Evolutionary conservation across 345 rosid species (phyloP).

Genomic region (Salix koriyanagi): DNA sequence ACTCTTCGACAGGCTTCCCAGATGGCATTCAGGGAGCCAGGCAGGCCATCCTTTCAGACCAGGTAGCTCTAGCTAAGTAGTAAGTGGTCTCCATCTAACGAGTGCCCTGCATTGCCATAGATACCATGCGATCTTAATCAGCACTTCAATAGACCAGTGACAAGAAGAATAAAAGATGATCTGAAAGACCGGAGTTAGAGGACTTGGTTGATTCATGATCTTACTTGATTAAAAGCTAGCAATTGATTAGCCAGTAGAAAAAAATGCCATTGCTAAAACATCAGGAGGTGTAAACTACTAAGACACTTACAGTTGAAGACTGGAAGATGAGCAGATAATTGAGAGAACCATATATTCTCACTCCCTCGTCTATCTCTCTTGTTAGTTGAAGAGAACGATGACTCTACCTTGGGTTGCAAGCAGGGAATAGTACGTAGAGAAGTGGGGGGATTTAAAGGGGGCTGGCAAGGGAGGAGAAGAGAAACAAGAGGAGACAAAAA

Average conservation of each 20-base stretch:
- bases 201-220: neutral
- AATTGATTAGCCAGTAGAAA: too few relatives aligned
- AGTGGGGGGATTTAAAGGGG: neutral
- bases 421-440: neutral
- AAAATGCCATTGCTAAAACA: too few relatives aligned
- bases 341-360: neutral
- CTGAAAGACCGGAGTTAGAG: neutral
- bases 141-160: neutral
- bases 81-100: neutral
- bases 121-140: neutral
- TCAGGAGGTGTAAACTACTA: neutral
- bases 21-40: constrained; percentile 77
- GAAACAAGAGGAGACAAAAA: neutral
- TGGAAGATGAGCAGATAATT: neutral
- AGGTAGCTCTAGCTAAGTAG: neutral
- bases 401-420: neutral
- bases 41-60: constrained; percentile 29
- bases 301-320: neutral
- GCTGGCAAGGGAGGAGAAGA: neutral
- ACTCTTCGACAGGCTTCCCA: constrained; percentile 35
- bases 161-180: too few relatives aligned
- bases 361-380: neutral
- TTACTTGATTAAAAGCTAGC: too few relatives aligned
- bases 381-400: too few relatives aligned
- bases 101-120: neutral